These are phyloP conservation scores for Podospora tetraspora DNA, from an alignment of 495 filamentous ascomycete species.

Conservation along the genomic window DNA sequence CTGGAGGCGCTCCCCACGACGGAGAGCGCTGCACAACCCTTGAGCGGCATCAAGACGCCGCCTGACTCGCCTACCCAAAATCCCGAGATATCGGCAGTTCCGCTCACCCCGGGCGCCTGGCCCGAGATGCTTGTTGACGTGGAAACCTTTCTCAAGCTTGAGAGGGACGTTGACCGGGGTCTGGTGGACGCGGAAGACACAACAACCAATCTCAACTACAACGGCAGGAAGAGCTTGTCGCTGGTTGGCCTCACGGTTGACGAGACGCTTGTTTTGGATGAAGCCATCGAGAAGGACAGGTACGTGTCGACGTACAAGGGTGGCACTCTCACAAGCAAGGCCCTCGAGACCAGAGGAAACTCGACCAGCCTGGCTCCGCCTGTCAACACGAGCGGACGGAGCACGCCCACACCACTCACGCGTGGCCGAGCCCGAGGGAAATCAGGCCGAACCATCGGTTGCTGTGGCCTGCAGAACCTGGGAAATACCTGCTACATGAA, in stretches of 20 bases:
- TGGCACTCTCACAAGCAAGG: slow-evolving; percentile 31
- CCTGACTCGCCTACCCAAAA: slow-evolving; percentile 26
- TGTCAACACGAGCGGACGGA: slow-evolving; percentile 49
- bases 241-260: slow-evolving; percentile 61
- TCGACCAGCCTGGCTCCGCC: slow-evolving; percentile 29
- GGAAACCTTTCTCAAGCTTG: slow-evolving; percentile 60
- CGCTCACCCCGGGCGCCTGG: slow-evolving; percentile 47
- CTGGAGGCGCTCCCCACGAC: slow-evolving; percentile 41
- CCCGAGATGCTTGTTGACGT: slow-evolving; percentile 67
- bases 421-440: slow-evolving; percentile 60
- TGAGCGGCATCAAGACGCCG: slow-evolving; percentile 27
- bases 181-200: slow-evolving; percentile 63
- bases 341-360: slow-evolving; percentile 31
- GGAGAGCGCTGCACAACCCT: slow-evolving; percentile 20
- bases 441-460: slow-evolving; percentile 59
- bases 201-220: slow-evolving; percentile 71
- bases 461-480: slow-evolving; percentile 78
- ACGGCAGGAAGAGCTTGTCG: slow-evolving; percentile 59
- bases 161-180: slow-evolving; percentile 64
- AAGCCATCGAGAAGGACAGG: slow-evolving; percentile 56
- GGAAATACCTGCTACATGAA: slow-evolving; percentile 99
- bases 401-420: slow-evolving; percentile 60
- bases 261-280: slow-evolving; percentile 72
- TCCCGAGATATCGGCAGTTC: slow-evolving; percentile 25
- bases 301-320: slow-evolving; percentile 57